Evolutionary conservation across 2,329 filamentous ascomycete genomes (phyloP), one percentile per base, ranked within the genome.

Genomic region (Neopestalotiopsis clavispora): DNA sequence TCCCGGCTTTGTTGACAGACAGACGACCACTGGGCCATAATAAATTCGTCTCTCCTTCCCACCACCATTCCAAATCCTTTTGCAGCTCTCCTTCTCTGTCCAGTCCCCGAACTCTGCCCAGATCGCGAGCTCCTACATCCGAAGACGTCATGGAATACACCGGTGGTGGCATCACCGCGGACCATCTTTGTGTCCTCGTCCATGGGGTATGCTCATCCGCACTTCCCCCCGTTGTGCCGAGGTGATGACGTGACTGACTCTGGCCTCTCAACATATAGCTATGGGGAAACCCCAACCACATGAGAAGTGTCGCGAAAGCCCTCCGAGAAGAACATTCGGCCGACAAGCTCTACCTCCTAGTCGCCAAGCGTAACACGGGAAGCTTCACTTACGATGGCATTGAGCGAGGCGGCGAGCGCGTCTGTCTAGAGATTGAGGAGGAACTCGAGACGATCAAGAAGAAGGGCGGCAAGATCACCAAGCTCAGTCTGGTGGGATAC

Each of bases 401-500:
- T 76, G 90, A 92, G 78, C 83, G 86, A 3, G 89, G 90, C 72
- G 90, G 90, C 74, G 90, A 92, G 81, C 86, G 90, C 60, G 87
- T 92, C 7, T 91, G 89, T 72, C 81, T 85, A 70, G 90, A 92
- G 81, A 91, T 92, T 69, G 89, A 92, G 76, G 85, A 91, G 73
- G 85, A 90, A 74, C 77, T 92, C 67, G 84, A 86, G 68, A 78
- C 79, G 59, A 85, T 90, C 65, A 85, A 87, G 63, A 82, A 82
- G 57, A 83, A 85, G 34, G 95, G 94, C 28, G 89, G 91, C 73
- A 86, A 88, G 57, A 92, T 98, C 75, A 91, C 83, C 62, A 97
- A 94, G 81, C 84, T 98, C 72, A 97, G 94, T 78, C 85, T 98
- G 56, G 87, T 95, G 58, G 95, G 95, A 52, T 98, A 98, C 79